These are phyloP conservation scores for Trichoderma afroharzianum DNA, from an alignment of 2,329 filamentous ascomycete species.

Conservation along the genomic window DNA sequence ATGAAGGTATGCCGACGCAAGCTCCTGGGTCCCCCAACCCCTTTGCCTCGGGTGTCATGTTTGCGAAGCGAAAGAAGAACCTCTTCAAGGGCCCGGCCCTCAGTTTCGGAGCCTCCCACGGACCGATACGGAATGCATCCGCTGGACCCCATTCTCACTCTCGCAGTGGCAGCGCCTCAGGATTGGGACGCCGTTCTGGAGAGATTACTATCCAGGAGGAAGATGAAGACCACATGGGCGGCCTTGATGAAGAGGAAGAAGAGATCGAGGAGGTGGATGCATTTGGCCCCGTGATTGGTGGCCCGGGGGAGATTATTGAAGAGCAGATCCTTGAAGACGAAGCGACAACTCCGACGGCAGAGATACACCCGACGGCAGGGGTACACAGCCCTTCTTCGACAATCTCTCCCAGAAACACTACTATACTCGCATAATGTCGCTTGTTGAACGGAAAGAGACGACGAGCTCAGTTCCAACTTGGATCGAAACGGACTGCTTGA, in stretches of 20 bases:
- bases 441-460: background rate
- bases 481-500: background rate
- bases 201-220: constrained; percentile 72
- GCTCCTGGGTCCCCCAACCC: constrained; percentile 55
- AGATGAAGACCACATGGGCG: constrained; percentile 50
- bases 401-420: constrained; percentile 3
- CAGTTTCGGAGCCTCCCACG: constrained; percentile 45
- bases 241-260: constrained; percentile 41
- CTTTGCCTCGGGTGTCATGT: constrained; percentile 60
- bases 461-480: background rate
- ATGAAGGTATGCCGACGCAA: constrained; percentile 54
- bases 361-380: background rate
- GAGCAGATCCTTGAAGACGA: constrained; percentile 47
- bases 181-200: constrained; percentile 63
- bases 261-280: constrained; percentile 57
- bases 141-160: constrained; percentile 46
- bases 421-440: background rate
- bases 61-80: constrained; percentile 76
- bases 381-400: constrained; percentile 1
- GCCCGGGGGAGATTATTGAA: constrained; percentile 43
- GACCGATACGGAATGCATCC: constrained; percentile 36
- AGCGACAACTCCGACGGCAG: constrained; percentile 24
- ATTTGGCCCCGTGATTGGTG: constrained; percentile 49
- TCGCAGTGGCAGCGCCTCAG: constrained; percentile 60
- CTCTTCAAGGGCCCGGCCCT: constrained; percentile 78